A percentile compares a stretch with the other conserved stretches of the same genome.
These are phyloP conservation scores for Bryoglossum gracile DNA, from an alignment of 495 filamentous ascomycete genomes.

Conservation along the genomic window DNA sequence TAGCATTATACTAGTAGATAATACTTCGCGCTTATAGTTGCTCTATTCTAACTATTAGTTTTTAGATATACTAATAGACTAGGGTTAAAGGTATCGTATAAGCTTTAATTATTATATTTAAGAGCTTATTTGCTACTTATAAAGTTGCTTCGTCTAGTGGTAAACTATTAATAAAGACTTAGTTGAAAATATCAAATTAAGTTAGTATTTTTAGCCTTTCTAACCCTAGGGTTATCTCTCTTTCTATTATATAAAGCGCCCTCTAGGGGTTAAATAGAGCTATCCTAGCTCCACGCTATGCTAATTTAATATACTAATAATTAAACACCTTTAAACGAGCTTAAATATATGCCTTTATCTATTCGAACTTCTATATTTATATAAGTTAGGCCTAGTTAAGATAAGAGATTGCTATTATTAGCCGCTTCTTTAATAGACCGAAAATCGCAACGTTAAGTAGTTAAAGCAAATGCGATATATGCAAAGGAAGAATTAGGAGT, in stretches of 20 bases:
- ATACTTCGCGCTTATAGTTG: slow-evolving; percentile 6
- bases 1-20: slow-evolving; percentile 6
- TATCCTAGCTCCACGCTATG: background rate
- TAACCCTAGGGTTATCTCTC: too few relatives aligned
- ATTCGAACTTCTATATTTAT: slow-evolving; percentile 5
- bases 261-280: too few relatives aligned
- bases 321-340: background rate
- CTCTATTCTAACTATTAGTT: slow-evolving; percentile 1
- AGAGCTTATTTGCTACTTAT: too few relatives aligned
- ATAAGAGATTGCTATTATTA: background rate
- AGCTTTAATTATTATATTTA: background rate
- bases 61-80: slow-evolving; percentile 9
- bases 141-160: too few relatives aligned
- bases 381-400: slow-evolving; percentile 1
- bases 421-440: slow-evolving; percentile 2
- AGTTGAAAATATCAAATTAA: slow-evolving; percentile 4
- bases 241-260: too few relatives aligned
- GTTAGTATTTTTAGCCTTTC: background rate
- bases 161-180: slow-evolving; percentile 7
- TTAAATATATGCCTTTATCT: too few relatives aligned
- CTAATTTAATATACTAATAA: too few relatives aligned
- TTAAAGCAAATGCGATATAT: too few relatives aligned
- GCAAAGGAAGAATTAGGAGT: too few relatives aligned
- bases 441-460: too few relatives aligned
- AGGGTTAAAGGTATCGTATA: background rate